Evolutionary conservation across 1,284 basidiomycete genomes (phyloP).

Genomic region (Irpex sp.): DNA sequence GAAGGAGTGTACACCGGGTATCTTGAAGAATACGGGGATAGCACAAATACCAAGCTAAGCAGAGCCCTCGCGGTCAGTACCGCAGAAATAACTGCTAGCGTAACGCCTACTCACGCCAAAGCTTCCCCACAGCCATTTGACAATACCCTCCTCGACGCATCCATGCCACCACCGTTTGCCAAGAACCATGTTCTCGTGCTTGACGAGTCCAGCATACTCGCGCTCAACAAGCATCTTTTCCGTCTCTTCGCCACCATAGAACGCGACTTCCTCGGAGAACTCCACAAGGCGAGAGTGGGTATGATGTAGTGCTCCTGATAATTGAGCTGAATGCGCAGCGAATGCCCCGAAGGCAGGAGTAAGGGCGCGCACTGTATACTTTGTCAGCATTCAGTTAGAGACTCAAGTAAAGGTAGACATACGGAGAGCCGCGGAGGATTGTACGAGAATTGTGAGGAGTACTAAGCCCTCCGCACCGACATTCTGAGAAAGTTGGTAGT

Average conservation of each 20-base stretch:
- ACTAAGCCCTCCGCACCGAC: slow-evolving; percentile 94
- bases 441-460: slow-evolving; percentile 82
- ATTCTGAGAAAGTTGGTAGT: slow-evolving; percentile 91
- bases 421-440: slow-evolving; percentile 78
- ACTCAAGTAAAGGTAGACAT: slow-evolving; percentile 29
- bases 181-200: slow-evolving; percentile 86
- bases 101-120: slow-evolving; percentile 63
- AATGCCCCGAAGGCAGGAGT: slow-evolving; percentile 96
- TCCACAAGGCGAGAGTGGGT: slow-evolving; percentile 93
- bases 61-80: not conserved
- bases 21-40: slow-evolving; percentile 88
- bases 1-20: slow-evolving; percentile 66
- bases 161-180: slow-evolving; percentile 86
- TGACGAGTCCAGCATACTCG: slow-evolving; percentile 85
- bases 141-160: slow-evolving; percentile 91
- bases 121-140: slow-evolving; percentile 98
- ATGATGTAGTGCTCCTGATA: slow-evolving; percentile 89
- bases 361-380: slow-evolving; percentile 64
- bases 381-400: too few species aligned
- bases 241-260: slow-evolving; percentile 87
- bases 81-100: not conserved
- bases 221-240: slow-evolving; percentile 94
- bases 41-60: slow-evolving; percentile 83
- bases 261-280: slow-evolving; percentile 92
- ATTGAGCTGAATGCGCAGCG: slow-evolving; percentile 77